Evolutionary conservation across 2,329 filamentous ascomycete genomes (phyloP), one percentile per base, ranked within the genome.

Genomic region (Diplodia sapinea): DNA sequence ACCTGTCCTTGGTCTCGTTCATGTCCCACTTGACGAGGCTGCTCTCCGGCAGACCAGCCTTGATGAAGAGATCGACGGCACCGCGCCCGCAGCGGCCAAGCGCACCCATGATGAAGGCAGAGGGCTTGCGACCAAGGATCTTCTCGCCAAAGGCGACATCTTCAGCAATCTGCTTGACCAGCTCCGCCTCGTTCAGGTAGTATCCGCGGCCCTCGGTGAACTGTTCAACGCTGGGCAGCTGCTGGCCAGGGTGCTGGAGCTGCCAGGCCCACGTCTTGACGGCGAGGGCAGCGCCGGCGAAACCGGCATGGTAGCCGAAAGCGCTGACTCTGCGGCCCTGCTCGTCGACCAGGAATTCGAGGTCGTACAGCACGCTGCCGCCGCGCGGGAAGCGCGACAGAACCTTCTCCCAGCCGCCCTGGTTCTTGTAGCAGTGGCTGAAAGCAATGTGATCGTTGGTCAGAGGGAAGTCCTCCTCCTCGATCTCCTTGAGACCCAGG

Each of bases 71-170:
- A 73, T 96, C 91, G 47, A 94, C 89, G 23, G 94, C 94, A 70
- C 94, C 94, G 55, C 86, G 88, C 67, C 94, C 93, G 76, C 94
- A 97, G 72, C 94, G 88, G 50, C 91, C 90, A n/a, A 91, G 83
- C 9, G 77, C 77, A 13, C 94, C 94, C 71, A 97, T 94, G 65
- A 97, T 89, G 69, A 98, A 87, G 69, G 93, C 88, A 70, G 87
- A 87, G 4, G 93, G 93, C 73, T 86, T 82, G 70, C 84, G 85
- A 59, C 91, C 91, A 11, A 84, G 84, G 76, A 91, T 88, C 75
- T 87, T 87, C 74, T 87, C 85, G 66, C 89, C 91, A 36, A 84
- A 83, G 62, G 87, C 86, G 31, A 96, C 83, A 49, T 87, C 85
- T 74, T 87, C 86, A 84, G 92, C 91, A 71, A 96, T 89, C 73